Evolutionary conservation across 2,329 filamentous ascomycete species (phyloP), one percentile per base, ranked within the genome.

Genomic region (Colletotrichum sp.): DNA sequence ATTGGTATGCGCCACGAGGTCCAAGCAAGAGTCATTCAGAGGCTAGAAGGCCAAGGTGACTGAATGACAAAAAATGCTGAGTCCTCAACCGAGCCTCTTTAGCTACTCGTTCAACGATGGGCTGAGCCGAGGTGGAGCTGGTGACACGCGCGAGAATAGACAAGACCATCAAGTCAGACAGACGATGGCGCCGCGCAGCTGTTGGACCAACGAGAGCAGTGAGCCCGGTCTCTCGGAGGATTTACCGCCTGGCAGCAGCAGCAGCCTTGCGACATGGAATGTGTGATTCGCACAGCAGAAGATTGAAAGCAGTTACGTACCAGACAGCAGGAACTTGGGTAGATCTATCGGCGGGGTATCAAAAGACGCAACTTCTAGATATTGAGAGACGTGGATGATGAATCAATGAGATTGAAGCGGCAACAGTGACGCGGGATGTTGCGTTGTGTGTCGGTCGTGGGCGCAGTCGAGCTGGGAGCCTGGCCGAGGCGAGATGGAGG

Each of bases 1-100:
- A 30, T 36, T 73, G 62, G 43, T 64, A 67, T 66, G 48, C 64
- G 64, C 73, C 70, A 75, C 73, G 43, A 69, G 73, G 70, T 58
- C 70, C 73, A 70, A 73, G 73, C 56, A 64, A 73, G 52, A 66
- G 67, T 36, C 48, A 56, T 32, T 73, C 64, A 56, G 56, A 73
- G 43, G 13, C 72, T 43, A 32, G 55, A 79, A 74, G 66, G 67
- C 69, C 70, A 64, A 56, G 68, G 73, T 67, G 65, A 70, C 71
- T 76, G 75, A 67, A 80, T 78, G 78, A 78, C 67, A 76, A 79
- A 27, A 34, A 30, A 6, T 13, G 34, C 34, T n/a, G 30, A 43
- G 22, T 27, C n/a, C 13, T 43, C 34, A 15, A 28, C 28, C 13
- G 18, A 30, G 30, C 18, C 30, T 32, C 36, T 34, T 43, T 8